A percentile compares a stretch with the other conserved stretches of the same genome.
These are phyloP conservation scores for Populus alba DNA, from an alignment of 345 rosid species.

Conservation along the genomic window DNA sequence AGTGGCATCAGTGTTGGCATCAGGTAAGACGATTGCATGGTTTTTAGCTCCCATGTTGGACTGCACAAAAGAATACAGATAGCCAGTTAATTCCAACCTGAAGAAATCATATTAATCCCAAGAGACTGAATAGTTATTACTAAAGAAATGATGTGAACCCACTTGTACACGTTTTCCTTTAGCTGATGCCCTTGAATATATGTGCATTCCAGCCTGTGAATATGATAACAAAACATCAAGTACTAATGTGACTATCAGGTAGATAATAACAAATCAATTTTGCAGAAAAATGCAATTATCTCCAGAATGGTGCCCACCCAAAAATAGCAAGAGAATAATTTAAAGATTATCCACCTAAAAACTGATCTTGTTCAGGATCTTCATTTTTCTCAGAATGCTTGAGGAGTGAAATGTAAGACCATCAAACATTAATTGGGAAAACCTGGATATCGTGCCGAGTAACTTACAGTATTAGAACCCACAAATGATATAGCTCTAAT, in stretches of 20 bases:
- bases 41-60: slow-evolving; percentile 99
- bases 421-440: not conserved
- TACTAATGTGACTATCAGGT: slow-evolving; percentile 2
- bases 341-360: not conserved
- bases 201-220: slow-evolving; percentile 95
- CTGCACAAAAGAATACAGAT: slow-evolving; percentile 37
- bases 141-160: slow-evolving; percentile 15
- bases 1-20: slow-evolving; percentile 75
- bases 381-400: not conserved
- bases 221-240: slow-evolving; percentile 11
- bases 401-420: not conserved
- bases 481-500: slow-evolving; percentile 92
- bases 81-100: slow-evolving; percentile 16
- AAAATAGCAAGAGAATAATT: not conserved
- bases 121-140: not conserved
- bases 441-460: not conserved
- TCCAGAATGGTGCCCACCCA: not conserved
- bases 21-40: slow-evolving; percentile 84
- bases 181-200: slow-evolving; percentile 83
- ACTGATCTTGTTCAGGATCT: not conserved
- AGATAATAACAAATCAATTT: not conserved
- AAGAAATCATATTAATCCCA: not conserved
- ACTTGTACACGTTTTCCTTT: slow-evolving; percentile 98
- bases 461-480: slow-evolving; percentile 88
- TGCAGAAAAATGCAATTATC: not conserved